These are phyloP conservation scores for Diplodia scrobiculata DNA, from an alignment of 2,329 filamentous ascomycete genomes.

Conservation along the genomic window DNA sequence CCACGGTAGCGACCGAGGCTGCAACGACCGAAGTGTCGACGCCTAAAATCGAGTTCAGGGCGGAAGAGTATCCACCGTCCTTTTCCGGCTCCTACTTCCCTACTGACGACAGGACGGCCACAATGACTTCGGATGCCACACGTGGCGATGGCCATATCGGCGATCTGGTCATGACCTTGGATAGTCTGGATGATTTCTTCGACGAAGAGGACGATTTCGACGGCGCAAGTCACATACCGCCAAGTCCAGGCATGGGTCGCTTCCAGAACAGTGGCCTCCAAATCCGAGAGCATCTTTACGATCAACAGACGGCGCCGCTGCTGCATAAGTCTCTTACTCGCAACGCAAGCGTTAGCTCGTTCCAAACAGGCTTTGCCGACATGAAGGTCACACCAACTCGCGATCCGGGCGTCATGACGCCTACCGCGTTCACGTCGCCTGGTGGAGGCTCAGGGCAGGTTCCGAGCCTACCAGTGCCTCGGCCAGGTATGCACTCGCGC, in stretches of 20 bases:
- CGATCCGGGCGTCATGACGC: constrained; percentile 57
- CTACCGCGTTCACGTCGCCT: constrained; percentile 56
- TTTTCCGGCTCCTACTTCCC: constrained; percentile 66
- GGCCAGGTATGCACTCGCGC: constrained; percentile 74
- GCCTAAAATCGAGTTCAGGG: constrained; percentile 87
- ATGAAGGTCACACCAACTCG: constrained; percentile 60
- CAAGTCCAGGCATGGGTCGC: constrained; percentile 38
- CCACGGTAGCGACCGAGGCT: constrained; percentile 64
- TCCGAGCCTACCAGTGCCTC: constrained; percentile 43
- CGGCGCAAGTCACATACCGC: constrained; percentile 40
- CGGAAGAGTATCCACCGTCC: constrained; percentile 71
- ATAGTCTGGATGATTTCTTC: constrained; percentile 60
- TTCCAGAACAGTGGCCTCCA: constrained; percentile 55
- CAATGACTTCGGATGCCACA: constrained; percentile 86
- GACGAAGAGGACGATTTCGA: constrained; percentile 49
- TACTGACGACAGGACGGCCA: constrained; percentile 72
- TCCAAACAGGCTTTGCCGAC: constrained; percentile 87
- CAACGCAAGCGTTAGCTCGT: constrained; percentile 71
- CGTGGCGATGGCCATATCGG: constrained; percentile 73
- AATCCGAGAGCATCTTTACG: constrained; percentile 79
- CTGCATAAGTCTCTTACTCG: constrained; percentile 76
- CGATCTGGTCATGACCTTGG: constrained; percentile 70
- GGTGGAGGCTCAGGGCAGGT: constrained; percentile 34
- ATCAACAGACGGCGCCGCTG: constrained; percentile 89
- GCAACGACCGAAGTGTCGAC: constrained; percentile 65